Evolutionary conservation across 768 basidiomycete genomes (phyloP), one percentile per base, ranked within the genome.

Genomic region (Lactifluus subvellereus): DNA sequence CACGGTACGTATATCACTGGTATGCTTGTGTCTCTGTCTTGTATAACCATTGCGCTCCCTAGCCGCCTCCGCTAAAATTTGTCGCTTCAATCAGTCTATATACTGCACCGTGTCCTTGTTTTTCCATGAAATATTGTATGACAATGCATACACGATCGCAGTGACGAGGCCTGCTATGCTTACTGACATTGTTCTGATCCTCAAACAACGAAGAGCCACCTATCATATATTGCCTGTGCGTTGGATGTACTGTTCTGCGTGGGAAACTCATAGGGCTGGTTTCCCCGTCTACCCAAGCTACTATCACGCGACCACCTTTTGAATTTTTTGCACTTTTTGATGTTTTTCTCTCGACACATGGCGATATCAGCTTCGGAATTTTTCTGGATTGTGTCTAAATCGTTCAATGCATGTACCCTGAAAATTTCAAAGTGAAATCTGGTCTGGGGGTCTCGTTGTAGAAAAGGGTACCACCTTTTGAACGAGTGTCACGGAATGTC

Each of bases 1-100:
- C 97, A 71, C 92, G 97, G 97, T 97, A 72, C 71, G 93, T 85
- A 20, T 37, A 54, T 52, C 20, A 43, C n/a, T 13, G 6, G 8
- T 57, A 38, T 48, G 13, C 35, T 61, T 40, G 30, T 52, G 20
- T 54, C 10, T n/a, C 57, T 32, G 8, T 40, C 10, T 40, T 49
- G 18, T 54, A 14, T 57, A 55, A 61, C 45, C 20, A 37, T 56
- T 48, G 35, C 27, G n/a, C 48, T 54, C 33, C 50, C n/a, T 52
- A 74, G 74, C 60, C 74, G 74, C 62, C 74, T 74, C 40, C 74
- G 74, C 59, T 74, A 63, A 68, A 70, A 62, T 37, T 27, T 10
- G 22, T 48, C 14, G 49, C 42, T 51, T 30, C 37, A 9, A 50
- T 37, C 49, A 37, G 27, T 20, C 33, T 32, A 50, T 65, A 30